phyloP scores from a whole-genome alignment of 116 monocot species.

The Cymodocea nodosa region DNA sequence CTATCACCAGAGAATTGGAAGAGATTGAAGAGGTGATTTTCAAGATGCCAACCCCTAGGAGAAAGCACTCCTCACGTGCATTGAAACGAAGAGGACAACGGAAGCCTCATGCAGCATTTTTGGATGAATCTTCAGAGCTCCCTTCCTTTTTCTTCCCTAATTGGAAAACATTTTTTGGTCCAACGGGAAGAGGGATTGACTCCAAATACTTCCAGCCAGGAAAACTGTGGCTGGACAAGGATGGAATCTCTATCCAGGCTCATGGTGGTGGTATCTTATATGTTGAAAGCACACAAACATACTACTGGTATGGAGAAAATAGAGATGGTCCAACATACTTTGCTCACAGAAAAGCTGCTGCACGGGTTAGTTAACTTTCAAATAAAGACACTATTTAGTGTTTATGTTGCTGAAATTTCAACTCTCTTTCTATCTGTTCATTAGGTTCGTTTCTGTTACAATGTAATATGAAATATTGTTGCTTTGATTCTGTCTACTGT shows the following conservation, averaged over 20 bases:
- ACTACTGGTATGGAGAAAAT: constrained; percentile 98
- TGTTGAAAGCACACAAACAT: constrained; percentile 59
- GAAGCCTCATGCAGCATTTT: constrained; percentile 51
- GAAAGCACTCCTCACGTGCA: constrained; percentile 56
- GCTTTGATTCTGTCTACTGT: no score
- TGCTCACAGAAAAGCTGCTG: constrained; percentile 57
- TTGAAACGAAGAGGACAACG: constrained; percentile 53
- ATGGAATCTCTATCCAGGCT: constrained; percentile 90
- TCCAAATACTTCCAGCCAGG: constrained; percentile 67
- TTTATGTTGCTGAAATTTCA: background rate
- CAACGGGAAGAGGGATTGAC: constrained; percentile 36
- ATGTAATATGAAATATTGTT: no score
- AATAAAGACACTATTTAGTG: background rate
- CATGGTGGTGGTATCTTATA: constrained; percentile 84
- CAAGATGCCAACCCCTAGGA: constrained; percentile 38
- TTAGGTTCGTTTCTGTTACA: background rate
- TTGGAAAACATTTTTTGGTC: constrained; percentile 33
- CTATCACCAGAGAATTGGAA: constrained; percentile 35
- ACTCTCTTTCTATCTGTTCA: background rate
- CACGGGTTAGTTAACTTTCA: constrained; percentile 43
- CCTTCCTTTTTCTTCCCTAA: constrained; percentile 70
- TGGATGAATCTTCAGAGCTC: constrained; percentile 76
- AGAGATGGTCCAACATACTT: constrained; percentile 82
- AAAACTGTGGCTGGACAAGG: constrained; percentile 71
- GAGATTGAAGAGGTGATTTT: constrained; percentile 69